phyloP scores from a whole-genome alignment of 2,329 filamentous ascomycete genomes.

The Xylaria sp. region DNA sequence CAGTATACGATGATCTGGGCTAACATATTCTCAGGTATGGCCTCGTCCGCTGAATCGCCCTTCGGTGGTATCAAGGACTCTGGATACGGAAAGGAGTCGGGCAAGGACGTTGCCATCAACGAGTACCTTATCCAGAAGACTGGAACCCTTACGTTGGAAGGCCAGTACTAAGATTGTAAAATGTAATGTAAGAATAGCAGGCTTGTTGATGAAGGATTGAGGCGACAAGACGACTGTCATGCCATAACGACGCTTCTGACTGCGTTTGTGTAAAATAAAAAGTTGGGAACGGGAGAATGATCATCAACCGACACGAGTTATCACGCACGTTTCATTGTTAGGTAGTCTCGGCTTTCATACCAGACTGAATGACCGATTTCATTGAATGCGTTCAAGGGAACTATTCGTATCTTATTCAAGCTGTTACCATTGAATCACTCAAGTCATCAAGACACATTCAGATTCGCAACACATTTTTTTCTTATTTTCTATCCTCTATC shows the following conservation, averaged over 20 bases:
- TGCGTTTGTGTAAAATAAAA: background rate
- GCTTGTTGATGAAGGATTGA: too few species aligned
- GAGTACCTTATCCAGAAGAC: constrained; percentile 44
- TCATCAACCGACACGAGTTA: background rate
- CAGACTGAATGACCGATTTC: too few species aligned
- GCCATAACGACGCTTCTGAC: background rate
- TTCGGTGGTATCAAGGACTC: constrained; percentile 47
- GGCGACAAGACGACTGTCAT: too few species aligned
- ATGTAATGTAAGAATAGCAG: too few species aligned
- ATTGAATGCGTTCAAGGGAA: too few species aligned
- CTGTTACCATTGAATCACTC: too few species aligned
- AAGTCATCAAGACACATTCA: too few species aligned
- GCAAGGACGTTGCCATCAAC: constrained; percentile 44
- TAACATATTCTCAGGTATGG: constrained; percentile 29
- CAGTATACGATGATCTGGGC: too few species aligned
- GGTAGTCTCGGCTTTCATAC: too few species aligned
- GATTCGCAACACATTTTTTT: too few species aligned
- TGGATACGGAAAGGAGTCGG: constrained; percentile 44
- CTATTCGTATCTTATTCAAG: too few species aligned
- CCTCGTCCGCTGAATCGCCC: constrained; percentile 40
- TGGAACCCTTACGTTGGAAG: constrained; percentile 40
- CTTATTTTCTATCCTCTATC: too few species aligned
- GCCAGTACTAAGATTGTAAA: constrained; percentile 28
- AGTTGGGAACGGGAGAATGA: background rate
- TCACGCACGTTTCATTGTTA: background rate